phyloP scores from a whole-genome alignment of 345 rosid genomes.

The Anastatica hierochuntica region DNA sequence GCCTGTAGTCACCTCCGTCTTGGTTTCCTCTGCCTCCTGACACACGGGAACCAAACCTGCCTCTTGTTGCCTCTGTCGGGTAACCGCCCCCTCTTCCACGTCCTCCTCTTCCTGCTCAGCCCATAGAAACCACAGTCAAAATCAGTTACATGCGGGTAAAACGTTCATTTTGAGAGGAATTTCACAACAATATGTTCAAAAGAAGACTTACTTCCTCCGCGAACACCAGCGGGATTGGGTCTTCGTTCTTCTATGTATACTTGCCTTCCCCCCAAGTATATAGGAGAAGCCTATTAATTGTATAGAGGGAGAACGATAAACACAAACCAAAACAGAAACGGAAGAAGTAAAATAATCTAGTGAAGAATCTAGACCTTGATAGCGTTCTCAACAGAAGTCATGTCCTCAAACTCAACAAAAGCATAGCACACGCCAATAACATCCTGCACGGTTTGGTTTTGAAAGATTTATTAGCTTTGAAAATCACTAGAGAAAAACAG shows the following conservation, averaged over 20 bases:
- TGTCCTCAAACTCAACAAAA: constrained; percentile 93
- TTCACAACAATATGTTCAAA: neutral
- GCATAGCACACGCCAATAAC: constrained; percentile 90
- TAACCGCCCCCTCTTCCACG: constrained; percentile 37
- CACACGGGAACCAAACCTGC: constrained; percentile 45
- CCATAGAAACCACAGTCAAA: neutral
- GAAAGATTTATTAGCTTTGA: constrained; percentile 1
- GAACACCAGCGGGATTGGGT: constrained; percentile 64
- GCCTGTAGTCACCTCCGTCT: constrained; percentile 58
- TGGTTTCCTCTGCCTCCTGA: constrained; percentile 75
- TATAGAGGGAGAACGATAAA: constrained; percentile 1
- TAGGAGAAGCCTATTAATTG: constrained; percentile 68
- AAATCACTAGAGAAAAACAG: neutral
- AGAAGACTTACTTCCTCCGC: constrained; percentile 70
- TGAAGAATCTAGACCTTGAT: constrained; percentile 46
- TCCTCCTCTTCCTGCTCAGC: constrained; percentile 31
- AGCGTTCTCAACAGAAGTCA: constrained; percentile 74
- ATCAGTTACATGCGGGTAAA: neutral
- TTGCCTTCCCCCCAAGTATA: constrained; percentile 78
- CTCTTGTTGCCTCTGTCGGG: constrained; percentile 59
- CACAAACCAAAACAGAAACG: neutral
- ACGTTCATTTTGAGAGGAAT: too few relatives aligned
- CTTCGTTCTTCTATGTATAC: constrained; percentile 91
- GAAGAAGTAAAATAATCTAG: neutral
- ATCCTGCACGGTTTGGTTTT: constrained; percentile 43